Percentiles rank a stretch among this genome's conserved stretches.
These are phyloP conservation scores for Euphorbia lathyris DNA, from an alignment of 345 rosid genomes.

Conservation along the genomic window DNA sequence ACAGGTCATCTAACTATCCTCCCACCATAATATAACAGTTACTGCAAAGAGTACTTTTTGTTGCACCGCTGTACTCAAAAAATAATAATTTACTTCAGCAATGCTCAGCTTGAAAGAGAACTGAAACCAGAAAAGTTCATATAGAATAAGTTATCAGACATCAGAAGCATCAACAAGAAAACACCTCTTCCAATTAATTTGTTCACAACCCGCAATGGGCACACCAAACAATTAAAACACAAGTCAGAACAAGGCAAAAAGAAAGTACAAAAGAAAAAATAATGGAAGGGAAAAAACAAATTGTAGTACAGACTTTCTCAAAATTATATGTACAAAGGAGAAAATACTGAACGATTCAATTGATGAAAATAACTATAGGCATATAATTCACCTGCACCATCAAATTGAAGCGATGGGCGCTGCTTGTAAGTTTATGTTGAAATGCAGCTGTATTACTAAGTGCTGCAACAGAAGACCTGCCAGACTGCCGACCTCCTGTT, in stretches of 20 bases:
- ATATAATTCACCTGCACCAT: constrained; percentile 89
- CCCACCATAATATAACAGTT: neutral
- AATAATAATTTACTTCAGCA: neutral
- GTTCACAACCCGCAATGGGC: neutral
- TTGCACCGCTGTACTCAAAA: neutral
- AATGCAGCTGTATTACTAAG: constrained; percentile 44
- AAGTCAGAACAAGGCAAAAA: neutral
- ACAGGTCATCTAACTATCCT: neutral
- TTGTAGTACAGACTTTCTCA: neutral
- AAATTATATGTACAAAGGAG: neutral
- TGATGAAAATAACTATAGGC: neutral
- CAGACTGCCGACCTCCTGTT: constrained; percentile 62
- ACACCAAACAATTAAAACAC: neutral
- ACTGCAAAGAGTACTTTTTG: neutral
- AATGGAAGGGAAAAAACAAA: neutral
- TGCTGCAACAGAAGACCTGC: constrained; percentile 50
- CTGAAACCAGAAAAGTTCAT: neutral
- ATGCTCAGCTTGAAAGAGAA: neutral
- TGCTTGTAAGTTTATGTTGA: constrained; percentile 88
- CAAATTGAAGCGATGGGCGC: constrained; percentile 94
- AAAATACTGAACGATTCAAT: neutral
- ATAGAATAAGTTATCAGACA: neutral
- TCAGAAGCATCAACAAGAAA: neutral
- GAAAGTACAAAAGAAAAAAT: neutral
- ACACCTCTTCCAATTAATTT: neutral